Conservation (phyloP, 1,139 yeast genomes). For the Diutina pseudorugosa region DNA sequence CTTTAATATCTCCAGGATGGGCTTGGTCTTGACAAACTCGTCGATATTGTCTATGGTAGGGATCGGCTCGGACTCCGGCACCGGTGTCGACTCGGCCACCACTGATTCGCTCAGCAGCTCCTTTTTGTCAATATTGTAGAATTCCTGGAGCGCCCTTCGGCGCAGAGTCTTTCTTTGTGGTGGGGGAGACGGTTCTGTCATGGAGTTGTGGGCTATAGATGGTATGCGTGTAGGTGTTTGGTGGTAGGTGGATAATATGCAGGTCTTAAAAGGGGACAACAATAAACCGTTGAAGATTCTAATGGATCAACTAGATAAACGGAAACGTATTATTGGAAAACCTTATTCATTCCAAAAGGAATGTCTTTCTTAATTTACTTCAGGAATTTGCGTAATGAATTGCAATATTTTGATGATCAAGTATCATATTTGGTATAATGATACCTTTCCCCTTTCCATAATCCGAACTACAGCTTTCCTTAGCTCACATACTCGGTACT, state of each 20-base stretch:
- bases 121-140: neutral
- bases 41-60: conserved; percentile 10
- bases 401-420: too few species aligned
- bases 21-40: conserved; percentile 9
- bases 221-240: neutral
- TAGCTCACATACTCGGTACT: too few species aligned
- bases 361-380: too few species aligned
- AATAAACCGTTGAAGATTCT: too few species aligned
- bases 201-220: neutral
- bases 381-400: too few species aligned
- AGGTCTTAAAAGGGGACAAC: too few species aligned
- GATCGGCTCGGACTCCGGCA: neutral
- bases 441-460: too few species aligned
- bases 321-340: too few species aligned
- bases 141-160: conserved; percentile 1
- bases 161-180: neutral
- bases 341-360: too few species aligned
- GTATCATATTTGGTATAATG: too few species aligned
- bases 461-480: too few species aligned
- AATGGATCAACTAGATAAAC: too few species aligned
- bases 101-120: neutral
- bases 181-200: neutral
- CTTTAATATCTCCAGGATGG: conserved; percentile 23
- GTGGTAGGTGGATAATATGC: neutral
- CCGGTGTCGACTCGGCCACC: neutral